Evolutionary conservation across 768 basidiomycete species (phyloP).

Genomic region (Suillus subaureus): DNA sequence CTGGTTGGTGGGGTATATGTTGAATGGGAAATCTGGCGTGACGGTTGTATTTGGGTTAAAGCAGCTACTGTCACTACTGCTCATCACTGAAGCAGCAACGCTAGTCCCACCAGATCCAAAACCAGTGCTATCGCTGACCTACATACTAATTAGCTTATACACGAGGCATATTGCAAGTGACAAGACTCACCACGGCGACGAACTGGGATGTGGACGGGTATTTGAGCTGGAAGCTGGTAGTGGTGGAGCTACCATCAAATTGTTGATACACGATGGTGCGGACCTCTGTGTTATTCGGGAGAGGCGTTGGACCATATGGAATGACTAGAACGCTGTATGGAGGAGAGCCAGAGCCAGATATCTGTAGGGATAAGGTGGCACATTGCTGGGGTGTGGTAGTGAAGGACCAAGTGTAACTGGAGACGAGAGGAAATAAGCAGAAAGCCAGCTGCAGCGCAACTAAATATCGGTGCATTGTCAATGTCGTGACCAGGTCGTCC

Average conservation of each 20-base stretch:
- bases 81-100: constrained; percentile 56
- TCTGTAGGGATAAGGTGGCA: constrained; percentile 56
- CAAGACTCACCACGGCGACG: constrained; percentile 69
- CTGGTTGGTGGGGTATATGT: constrained; percentile 60
- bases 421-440: constrained; percentile 28
- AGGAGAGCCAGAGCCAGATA: constrained; percentile 62
- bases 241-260: constrained; percentile 45
- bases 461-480: constrained; percentile 14
- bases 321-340: constrained; percentile 71
- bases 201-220: constrained; percentile 73
- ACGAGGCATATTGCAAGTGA: not conserved
- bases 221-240: constrained; percentile 56
- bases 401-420: constrained; percentile 47
- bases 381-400: constrained; percentile 63
- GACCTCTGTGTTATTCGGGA: constrained; percentile 63
- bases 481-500: constrained; percentile 1
- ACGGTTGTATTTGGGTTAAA: constrained; percentile 54
- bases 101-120: constrained; percentile 81
- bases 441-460: constrained; percentile 7
- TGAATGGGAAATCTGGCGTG: constrained; percentile 58
- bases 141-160: not conserved
- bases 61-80: constrained; percentile 58
- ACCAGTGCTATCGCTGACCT: constrained; percentile 61
- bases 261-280: constrained; percentile 58
- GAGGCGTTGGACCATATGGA: constrained; percentile 65